Percentiles rank a stretch among this genome's conserved stretches.
These are phyloP conservation scores for Epichloe festucae DNA, from an alignment of 2,329 filamentous ascomycete species.

Conservation along the genomic window DNA sequence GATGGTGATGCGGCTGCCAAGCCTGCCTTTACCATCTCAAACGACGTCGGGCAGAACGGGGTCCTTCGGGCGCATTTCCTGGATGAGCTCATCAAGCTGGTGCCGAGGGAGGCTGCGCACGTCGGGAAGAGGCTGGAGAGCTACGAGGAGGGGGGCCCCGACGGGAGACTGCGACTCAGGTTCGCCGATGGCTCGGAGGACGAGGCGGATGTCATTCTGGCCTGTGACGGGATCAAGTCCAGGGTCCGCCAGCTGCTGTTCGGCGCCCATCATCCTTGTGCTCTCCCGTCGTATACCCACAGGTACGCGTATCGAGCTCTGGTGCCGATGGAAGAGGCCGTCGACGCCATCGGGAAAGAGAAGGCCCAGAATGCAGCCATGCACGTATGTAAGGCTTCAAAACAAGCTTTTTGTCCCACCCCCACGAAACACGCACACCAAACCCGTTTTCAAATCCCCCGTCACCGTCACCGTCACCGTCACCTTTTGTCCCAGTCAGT, in stretches of 20 bases:
- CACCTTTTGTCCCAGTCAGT: not conserved
- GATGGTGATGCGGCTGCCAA: not conserved
- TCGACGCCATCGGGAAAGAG: conserved; percentile 30
- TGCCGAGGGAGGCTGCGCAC: conserved; percentile 19
- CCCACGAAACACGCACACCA: no score
- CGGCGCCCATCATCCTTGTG: conserved; percentile 24
- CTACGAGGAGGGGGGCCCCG: conserved; percentile 12
- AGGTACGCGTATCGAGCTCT: conserved; percentile 44
- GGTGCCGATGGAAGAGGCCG: conserved; percentile 36
- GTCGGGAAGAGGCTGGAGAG: conserved; percentile 24
- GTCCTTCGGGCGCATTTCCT: conserved; percentile 27
- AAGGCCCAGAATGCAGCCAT: conserved; percentile 15
- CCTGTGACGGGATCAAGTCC: conserved; percentile 54
- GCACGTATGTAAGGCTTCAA: conserved; percentile 2
- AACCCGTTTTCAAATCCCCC: no score
- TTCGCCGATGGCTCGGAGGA: conserved; percentile 24
- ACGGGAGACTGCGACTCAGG: conserved; percentile 15
- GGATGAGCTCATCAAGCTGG: conserved; percentile 24
- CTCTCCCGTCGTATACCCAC: conserved; percentile 32
- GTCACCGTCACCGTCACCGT: no score
- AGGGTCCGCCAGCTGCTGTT: conserved; percentile 35
- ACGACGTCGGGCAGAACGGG: conserved; percentile 15
- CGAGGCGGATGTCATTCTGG: conserved; percentile 30
- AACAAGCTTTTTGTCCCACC: not conserved
- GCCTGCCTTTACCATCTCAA: conserved; percentile 1